Percentiles rank a stretch among this genome's conserved stretches.
Conservation (phyloP, 2,329 filamentous ascomycete genomes). For the Phialophora macrospora region DNA sequence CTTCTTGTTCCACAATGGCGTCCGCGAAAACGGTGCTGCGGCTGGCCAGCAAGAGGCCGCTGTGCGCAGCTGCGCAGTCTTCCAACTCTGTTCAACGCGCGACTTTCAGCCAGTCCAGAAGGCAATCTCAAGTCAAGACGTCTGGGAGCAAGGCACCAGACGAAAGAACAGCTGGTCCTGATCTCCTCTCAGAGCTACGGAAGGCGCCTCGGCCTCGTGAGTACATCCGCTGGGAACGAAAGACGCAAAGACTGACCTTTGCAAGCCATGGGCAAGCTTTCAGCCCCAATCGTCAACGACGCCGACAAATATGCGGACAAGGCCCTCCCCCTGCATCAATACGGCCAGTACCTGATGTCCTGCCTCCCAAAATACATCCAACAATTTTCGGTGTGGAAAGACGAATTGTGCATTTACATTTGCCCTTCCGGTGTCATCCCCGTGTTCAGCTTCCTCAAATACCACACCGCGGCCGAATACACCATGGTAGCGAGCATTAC, state of each 20-base stretch:
- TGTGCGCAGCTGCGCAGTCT: conserved; percentile 45
- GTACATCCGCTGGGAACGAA: conserved; percentile 37
- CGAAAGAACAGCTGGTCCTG: conserved; percentile 52
- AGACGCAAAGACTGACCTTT: conserved; percentile 25
- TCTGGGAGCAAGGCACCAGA: not conserved
- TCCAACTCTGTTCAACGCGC: conserved; percentile 40
- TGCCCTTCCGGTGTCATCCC: conserved; percentile 85
- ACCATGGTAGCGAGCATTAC: conserved; percentile 93
- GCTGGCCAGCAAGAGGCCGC: conserved; percentile 48
- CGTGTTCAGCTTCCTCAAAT: conserved; percentile 92
- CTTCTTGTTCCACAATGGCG: conserved; percentile 44
- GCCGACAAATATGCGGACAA: conserved; percentile 90
- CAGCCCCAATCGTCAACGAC: conserved; percentile 83
- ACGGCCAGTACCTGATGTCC: conserved; percentile 95
- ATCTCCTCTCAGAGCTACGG: conserved; percentile 70
- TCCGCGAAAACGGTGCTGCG: conserved; percentile 53
- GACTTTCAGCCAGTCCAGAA: conserved; percentile 36
- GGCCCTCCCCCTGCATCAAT: conserved; percentile 85
- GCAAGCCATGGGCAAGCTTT: conserved; percentile 64
- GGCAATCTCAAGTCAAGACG: conserved; percentile 17
- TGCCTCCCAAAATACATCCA: conserved; percentile 97
- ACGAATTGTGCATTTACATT: conserved; percentile 95
- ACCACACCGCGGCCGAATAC: conserved; percentile 96
- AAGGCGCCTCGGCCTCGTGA: conserved; percentile 60
- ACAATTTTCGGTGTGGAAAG: conserved; percentile 99